Evolutionary conservation across 345 rosid genomes (phyloP).

Genomic region (Salix dunnii): DNA sequence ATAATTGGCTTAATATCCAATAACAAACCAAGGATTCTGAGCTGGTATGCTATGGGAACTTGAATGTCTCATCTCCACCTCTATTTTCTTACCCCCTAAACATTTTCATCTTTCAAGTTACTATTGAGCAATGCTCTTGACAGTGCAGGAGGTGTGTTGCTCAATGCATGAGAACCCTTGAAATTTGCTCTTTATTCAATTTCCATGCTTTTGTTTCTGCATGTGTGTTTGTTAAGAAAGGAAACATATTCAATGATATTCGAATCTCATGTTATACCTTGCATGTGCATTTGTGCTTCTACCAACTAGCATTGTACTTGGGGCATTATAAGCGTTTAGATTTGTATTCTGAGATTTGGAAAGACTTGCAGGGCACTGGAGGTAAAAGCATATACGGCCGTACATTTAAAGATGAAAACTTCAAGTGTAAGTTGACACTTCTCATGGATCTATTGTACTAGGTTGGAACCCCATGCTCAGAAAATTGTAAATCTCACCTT

Average conservation of each 20-base stretch:
- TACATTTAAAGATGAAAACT: conserved; percentile 92
- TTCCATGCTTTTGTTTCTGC: background rate
- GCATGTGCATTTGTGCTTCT: background rate
- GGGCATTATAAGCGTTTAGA: background rate
- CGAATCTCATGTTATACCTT: background rate
- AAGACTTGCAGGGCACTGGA: conserved; percentile 87
- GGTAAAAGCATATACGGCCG: conserved; percentile 97
- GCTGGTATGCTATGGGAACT: background rate
- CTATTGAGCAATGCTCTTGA: background rate
- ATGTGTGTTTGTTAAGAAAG: background rate
- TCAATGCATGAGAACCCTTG: background rate
- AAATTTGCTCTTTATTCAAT: background rate
- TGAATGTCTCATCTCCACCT: background rate
- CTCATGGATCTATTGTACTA: background rate
- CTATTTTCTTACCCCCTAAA: background rate
- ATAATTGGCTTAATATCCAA: background rate
- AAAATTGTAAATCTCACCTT: background rate
- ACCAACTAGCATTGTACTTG: background rate
- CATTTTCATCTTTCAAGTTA: background rate
- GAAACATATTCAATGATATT: background rate
- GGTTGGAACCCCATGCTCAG: background rate
- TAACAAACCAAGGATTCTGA: background rate
- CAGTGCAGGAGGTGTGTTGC: background rate
- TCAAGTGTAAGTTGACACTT: conserved; percentile 69
- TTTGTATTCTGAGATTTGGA: conserved; percentile 17